These are phyloP conservation scores for Penicillium odoratum DNA, from an alignment of 495 filamentous ascomycete genomes.

Conservation along the genomic window DNA sequence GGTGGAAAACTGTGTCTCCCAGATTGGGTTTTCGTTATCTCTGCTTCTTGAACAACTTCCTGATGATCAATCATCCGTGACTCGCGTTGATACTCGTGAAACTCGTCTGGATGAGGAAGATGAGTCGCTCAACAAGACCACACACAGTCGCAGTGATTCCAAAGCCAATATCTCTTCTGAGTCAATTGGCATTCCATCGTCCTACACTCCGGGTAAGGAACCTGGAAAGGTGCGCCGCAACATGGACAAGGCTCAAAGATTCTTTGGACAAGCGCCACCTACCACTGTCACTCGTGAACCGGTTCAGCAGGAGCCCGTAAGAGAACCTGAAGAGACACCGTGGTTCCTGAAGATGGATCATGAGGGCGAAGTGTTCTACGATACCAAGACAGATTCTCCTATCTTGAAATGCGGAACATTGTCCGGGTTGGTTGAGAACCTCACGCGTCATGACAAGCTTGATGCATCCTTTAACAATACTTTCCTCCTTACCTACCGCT, in stretches of 20 bases:
- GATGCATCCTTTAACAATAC: constrained; percentile 97
- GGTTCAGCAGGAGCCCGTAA: constrained; percentile 44
- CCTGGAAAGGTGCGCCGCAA: constrained; percentile 64
- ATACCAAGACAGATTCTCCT: constrained; percentile 70
- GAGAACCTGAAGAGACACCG: constrained; percentile 70
- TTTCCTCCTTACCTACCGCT: constrained; percentile 94
- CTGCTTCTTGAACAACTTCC: constrained; percentile 80
- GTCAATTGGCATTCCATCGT: constrained; percentile 62
- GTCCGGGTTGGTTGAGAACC: constrained; percentile 87
- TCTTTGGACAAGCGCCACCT: constrained; percentile 84
- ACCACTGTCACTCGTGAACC: constrained; percentile 47
- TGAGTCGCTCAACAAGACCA: constrained; percentile 26
- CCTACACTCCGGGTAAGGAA: constrained; percentile 59
- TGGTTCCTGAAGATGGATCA: constrained; percentile 85
- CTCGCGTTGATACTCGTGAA: constrained; percentile 41
- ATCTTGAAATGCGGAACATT: constrained; percentile 85
- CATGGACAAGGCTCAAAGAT: constrained; percentile 79
- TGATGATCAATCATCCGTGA: constrained; percentile 29
- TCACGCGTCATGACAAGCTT: constrained; percentile 92
- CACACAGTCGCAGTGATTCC: constrained; percentile 37
- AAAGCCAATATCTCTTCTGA: constrained; percentile 32
- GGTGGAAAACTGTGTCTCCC: constrained; percentile 81
- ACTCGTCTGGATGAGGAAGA: constrained; percentile 38
- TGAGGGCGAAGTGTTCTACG: constrained; percentile 87
- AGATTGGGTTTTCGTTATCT: constrained; percentile 83